Evolutionary conservation across 1,139 yeast species (phyloP), one percentile per base, ranked within the genome.

Genomic region (Lodderomyces beijingensis): DNA sequence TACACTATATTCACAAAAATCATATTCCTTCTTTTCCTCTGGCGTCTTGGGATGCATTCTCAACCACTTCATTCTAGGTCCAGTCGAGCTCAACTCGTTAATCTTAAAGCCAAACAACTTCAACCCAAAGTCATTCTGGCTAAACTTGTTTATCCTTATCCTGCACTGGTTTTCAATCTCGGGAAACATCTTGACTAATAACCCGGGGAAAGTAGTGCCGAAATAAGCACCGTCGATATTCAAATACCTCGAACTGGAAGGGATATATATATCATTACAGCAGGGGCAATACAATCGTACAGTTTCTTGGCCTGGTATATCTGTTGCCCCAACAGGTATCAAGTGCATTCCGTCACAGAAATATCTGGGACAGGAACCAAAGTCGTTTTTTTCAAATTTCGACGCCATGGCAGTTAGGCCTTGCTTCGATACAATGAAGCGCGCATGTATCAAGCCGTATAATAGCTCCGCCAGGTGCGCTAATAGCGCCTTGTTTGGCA

Each of bases 361-460:
- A 51, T 80, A 86, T 30, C 99, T 72, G 3, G 97, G 95, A 56
- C 99, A 91, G 3, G 78, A 70, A 0, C 99, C 98, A 56, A 91
- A 91, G 47, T 84, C 88, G 51, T 82, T 82, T 42, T 81, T 73
- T 49, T 88, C 96, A 57, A 84, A 91, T 54, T 91, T 91, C 43
- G 86, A 86, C n/a, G 95, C 96, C 97, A 91, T 89, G 24, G 85
- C 78, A 39, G 89, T 85, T 39, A 91, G 67, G 0, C 99, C 99
- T 28, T 81, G 91, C 47, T 91, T 85, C 5, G 96, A 82, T 28
- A 88, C 69, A 40, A 93, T 86, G 57, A 74, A 91, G 38, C 99
- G 67, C 5, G 96, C 96, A 57, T 91, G 99, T 35, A 93, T 89
- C 41, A 91, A 67, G 1, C 98, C 98, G 54, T 89, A 91, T 32